A percentile compares a stretch with the other conserved stretches of the same genome.
Evolutionary conservation across 2,329 filamentous ascomycete genomes (phyloP).

Genomic region (Exophiala oligosperma): DNA sequence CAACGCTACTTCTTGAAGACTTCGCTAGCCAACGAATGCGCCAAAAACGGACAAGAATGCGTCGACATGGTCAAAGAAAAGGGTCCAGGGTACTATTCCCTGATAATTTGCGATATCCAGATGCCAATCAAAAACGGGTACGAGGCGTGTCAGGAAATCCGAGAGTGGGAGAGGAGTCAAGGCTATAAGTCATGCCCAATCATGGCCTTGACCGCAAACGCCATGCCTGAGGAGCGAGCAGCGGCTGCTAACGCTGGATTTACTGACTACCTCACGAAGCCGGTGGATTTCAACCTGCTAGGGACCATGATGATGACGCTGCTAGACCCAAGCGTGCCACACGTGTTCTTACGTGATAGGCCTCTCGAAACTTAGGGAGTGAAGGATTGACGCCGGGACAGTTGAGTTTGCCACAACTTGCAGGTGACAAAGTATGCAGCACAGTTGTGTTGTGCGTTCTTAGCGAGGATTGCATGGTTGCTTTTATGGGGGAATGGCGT

Average conservation of each 20-base stretch:
- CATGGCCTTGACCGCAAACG: constrained; percentile 52
- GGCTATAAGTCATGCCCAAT: constrained; percentile 49
- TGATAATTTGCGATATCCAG: constrained; percentile 53
- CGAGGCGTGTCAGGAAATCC: constrained; percentile 48
- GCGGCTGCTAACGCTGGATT: constrained; percentile 48
- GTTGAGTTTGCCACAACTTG: neutral
- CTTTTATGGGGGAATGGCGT: neutral
- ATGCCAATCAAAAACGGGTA: constrained; percentile 53
- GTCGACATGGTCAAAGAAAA: constrained; percentile 47
- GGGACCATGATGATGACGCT: constrained; percentile 52
- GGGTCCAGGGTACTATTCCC: constrained; percentile 48
- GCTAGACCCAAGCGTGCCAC: constrained; percentile 43
- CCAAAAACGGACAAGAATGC: constrained; percentile 49
- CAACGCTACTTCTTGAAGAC: constrained; percentile 51
- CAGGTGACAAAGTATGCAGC: neutral
- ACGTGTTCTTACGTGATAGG: constrained; percentile 45
- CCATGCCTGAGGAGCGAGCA: constrained; percentile 51
- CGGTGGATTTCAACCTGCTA: constrained; percentile 50
- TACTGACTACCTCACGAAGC: constrained; percentile 52
- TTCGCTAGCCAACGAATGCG: constrained; percentile 46
- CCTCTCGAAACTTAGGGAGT: constrained; percentile 22
- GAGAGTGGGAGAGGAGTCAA: constrained; percentile 46
- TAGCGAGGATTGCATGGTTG: neutral
- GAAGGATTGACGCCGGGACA: neutral
- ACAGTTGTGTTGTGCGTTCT: neutral